These are phyloP conservation scores for Fusarium anthophilum DNA, from an alignment of 2,329 filamentous ascomycete species.

Conservation along the genomic window DNA sequence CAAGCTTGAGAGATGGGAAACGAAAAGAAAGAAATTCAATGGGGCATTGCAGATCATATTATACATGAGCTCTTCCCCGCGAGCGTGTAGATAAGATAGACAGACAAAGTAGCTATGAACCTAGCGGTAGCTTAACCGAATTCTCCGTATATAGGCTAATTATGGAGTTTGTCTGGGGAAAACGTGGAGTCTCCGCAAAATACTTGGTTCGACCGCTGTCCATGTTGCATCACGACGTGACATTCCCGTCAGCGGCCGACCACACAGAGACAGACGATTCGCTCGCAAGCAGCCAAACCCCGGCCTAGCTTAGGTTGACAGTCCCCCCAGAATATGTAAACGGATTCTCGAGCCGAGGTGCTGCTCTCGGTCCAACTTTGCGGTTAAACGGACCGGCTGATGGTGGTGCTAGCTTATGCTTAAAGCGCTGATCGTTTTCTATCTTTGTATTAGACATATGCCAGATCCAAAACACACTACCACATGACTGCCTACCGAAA, in stretches of 20 bases:
- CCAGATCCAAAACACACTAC: slow-evolving; percentile 6
- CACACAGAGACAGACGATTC: slow-evolving; percentile 1
- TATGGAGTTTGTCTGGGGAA: slow-evolving; percentile 20
- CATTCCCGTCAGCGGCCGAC: slow-evolving; percentile 12
- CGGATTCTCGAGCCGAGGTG: slow-evolving; percentile 20
- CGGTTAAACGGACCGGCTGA: slow-evolving; percentile 38
- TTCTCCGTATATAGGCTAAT: slow-evolving; percentile 23
- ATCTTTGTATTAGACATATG: slow-evolving; percentile 7
- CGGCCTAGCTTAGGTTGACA: neutral
- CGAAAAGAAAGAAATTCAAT: neutral
- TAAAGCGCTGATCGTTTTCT: slow-evolving; percentile 21
- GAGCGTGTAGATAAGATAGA: slow-evolving; percentile 5
- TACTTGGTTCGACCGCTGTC: slow-evolving; percentile 2
- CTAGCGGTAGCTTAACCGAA: slow-evolving; percentile 17
- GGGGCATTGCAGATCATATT: slow-evolving; percentile 25
- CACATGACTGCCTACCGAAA: slow-evolving; percentile 6
- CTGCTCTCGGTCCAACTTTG: slow-evolving; percentile 5
- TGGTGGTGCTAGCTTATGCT: slow-evolving; percentile 21
- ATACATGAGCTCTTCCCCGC: slow-evolving; percentile 1
- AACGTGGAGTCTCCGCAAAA: slow-evolving; percentile 23
- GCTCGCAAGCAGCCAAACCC: neutral
- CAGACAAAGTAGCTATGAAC: neutral
- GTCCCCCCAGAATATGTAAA: neutral
- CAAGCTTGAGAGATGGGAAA: neutral
- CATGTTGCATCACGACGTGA: slow-evolving; percentile 14